phyloP scores from a whole-genome alignment of 169 alveolate species.

The Cryptosporidium tyzzeri region DNA sequence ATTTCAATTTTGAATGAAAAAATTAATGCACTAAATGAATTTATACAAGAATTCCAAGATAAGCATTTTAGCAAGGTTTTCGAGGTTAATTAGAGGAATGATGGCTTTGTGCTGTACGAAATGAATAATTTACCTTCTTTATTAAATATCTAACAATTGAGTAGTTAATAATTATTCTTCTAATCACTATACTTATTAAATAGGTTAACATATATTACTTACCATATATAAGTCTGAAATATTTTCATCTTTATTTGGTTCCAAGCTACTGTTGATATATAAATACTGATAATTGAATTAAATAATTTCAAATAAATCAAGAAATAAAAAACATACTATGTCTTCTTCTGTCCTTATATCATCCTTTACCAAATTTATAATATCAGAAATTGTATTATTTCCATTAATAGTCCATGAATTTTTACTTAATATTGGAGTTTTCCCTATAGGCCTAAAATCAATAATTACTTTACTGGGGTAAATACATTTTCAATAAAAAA shows the following conservation, averaged over 20 bases:
- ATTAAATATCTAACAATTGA: slow-evolving; percentile 2
- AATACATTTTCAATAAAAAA: background rate
- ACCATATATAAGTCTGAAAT: slow-evolving; percentile 55
- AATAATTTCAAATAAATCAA: background rate
- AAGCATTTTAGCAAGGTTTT: slow-evolving; percentile 19
- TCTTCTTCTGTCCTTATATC: slow-evolving; percentile 24
- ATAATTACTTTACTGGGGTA: slow-evolving; percentile 11
- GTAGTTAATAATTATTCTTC: background rate
- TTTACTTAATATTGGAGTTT: slow-evolving; percentile 13
- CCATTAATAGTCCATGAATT: slow-evolving; percentile 4
- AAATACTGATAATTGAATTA: slow-evolving; percentile 10
- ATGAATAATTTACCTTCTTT: slow-evolving; percentile 24
- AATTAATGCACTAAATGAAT: background rate
- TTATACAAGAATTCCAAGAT: slow-evolving; percentile 28
- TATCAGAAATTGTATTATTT: slow-evolving; percentile 7
- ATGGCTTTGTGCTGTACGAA: slow-evolving; percentile 30
- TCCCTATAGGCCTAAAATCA: slow-evolving; percentile 39
- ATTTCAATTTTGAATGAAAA: slow-evolving; percentile 26
- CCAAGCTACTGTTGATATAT: slow-evolving; percentile 31
- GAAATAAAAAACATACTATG: slow-evolving; percentile 23
- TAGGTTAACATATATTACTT: background rate
- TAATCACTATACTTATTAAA: background rate
- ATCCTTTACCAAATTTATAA: background rate
- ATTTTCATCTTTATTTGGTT: slow-evolving; percentile 49
- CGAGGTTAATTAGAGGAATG: slow-evolving; percentile 22